These are phyloP conservation scores for Triticum turgidum DNA, from an alignment of 176 grass and related monocot species.

Conservation along the genomic window DNA sequence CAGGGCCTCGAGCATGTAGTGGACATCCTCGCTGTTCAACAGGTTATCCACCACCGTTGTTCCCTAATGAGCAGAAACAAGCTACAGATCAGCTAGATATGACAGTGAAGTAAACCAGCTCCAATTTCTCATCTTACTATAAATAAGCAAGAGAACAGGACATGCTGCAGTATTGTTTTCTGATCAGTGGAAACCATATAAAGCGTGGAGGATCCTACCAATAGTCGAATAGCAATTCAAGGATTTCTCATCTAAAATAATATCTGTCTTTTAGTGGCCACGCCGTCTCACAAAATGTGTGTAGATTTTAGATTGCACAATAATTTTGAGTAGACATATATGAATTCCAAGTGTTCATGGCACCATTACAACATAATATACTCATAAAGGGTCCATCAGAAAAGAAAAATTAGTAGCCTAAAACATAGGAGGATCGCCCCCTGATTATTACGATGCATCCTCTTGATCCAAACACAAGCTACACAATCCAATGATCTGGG, in stretches of 20 bases:
- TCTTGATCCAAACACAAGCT: background rate
- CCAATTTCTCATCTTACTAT: background rate
- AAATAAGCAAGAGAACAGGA: background rate
- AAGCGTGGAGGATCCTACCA: background rate
- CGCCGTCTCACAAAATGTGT: background rate
- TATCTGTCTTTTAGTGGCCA: background rate
- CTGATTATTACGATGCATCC: background rate
- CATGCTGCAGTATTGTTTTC: background rate
- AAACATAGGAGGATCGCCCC: background rate
- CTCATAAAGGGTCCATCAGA: background rate
- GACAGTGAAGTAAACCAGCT: background rate
- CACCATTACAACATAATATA: background rate
- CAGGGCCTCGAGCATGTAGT: conserved; percentile 97
- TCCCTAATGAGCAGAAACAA: conserved; percentile 43
- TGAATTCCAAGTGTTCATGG: background rate
- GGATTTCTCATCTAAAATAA: too few species aligned
- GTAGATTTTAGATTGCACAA: background rate
- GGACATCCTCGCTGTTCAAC: conserved; percentile 91
- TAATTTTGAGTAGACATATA: background rate
- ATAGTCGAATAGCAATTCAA: too few species aligned
- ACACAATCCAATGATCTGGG: background rate
- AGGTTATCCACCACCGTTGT: conserved; percentile 94
- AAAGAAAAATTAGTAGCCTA: background rate
- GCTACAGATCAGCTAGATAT: background rate
- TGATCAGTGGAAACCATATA: background rate